Conservation (phyloP, 768 basidiomycete species). For the Kwoniella bestiolae region DNA sequence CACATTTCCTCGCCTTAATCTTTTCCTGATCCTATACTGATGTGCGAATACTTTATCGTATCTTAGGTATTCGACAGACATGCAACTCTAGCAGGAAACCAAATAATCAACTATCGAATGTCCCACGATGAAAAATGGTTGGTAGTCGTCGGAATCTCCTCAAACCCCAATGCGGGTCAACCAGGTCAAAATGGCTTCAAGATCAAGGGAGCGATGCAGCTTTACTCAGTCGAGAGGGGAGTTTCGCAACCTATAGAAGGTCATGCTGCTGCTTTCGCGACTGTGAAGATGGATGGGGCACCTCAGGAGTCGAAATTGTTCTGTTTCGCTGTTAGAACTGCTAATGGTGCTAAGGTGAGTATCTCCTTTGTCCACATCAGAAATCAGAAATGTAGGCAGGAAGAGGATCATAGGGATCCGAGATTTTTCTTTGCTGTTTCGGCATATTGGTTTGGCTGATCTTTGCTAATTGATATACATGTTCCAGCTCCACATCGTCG, state of each 20-base stretch:
- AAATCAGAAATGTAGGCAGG: too few species aligned
- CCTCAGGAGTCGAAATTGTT: slow-evolving; percentile 86
- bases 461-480: slow-evolving; percentile 17
- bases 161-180: slow-evolving; percentile 67
- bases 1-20: slow-evolving; percentile 66
- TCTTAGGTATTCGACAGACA: slow-evolving; percentile 94
- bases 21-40: too few species aligned
- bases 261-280: slow-evolving; percentile 94
- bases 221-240: slow-evolving; percentile 88
- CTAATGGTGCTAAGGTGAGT: slow-evolving; percentile 93
- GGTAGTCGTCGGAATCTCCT: slow-evolving; percentile 91
- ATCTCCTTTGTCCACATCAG: neutral
- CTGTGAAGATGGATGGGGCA: slow-evolving; percentile 86
- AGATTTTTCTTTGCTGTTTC: too few species aligned
- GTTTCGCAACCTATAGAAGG: slow-evolving; percentile 99
- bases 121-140: slow-evolving; percentile 96
- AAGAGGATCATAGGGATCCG: too few species aligned
- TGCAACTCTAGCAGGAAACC: slow-evolving; percentile 86
- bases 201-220: slow-evolving; percentile 97
- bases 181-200: slow-evolving; percentile 78
- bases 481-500: slow-evolving; percentile 88
- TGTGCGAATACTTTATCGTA: slow-evolving; percentile 44
- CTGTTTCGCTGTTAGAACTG: slow-evolving; percentile 91
- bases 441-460: too few species aligned
- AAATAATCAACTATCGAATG: slow-evolving; percentile 97